These are phyloP conservation scores for Colletotrichum lindemuthianum DNA, from an alignment of 2,329 filamentous ascomycete species.

Conservation along the genomic window DNA sequence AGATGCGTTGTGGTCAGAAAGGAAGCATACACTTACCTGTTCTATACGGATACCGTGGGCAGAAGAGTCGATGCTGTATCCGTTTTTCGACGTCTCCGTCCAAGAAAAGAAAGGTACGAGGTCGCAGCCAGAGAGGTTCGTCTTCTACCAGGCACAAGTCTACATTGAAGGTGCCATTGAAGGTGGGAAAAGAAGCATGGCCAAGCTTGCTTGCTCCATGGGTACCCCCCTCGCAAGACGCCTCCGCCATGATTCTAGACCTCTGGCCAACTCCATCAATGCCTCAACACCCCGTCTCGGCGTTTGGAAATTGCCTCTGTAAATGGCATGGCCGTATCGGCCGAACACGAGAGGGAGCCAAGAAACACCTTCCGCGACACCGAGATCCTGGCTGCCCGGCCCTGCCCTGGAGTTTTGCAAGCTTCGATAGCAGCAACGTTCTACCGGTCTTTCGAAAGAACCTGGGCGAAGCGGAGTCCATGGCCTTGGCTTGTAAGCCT, in stretches of 20 bases:
- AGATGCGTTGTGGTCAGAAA: no score
- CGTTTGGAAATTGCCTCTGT: slow-evolving; percentile 34
- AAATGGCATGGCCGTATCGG: slow-evolving; percentile 32
- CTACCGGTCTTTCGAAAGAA: no score
- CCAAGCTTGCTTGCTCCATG: slow-evolving; percentile 10
- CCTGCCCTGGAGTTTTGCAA: slow-evolving; percentile 1
- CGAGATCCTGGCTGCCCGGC: slow-evolving; percentile 4
- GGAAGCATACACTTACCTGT: no score
- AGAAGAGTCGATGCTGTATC: no score
- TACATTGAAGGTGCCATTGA: slow-evolving; percentile 2
- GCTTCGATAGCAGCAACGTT: no score
- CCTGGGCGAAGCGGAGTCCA: no score
- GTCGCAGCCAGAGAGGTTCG: no score
- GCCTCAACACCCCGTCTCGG: slow-evolving; percentile 12
- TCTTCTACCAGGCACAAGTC: no score
- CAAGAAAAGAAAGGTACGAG: no score
- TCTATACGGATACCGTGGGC: no score
- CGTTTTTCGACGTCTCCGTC: no score
- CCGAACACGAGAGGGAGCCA: slow-evolving; percentile 28
- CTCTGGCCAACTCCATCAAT: slow-evolving; percentile 19
- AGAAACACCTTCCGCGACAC: slow-evolving; percentile 12
- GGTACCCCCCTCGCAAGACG: slow-evolving; percentile 10
- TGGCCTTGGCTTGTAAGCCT: not conserved
- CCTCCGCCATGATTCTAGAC: slow-evolving; percentile 25
- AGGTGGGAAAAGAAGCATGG: slow-evolving; percentile 16